Conservation (phyloP, 192 early-diverging fungal species). For the Dissophora globulifera region DNA sequence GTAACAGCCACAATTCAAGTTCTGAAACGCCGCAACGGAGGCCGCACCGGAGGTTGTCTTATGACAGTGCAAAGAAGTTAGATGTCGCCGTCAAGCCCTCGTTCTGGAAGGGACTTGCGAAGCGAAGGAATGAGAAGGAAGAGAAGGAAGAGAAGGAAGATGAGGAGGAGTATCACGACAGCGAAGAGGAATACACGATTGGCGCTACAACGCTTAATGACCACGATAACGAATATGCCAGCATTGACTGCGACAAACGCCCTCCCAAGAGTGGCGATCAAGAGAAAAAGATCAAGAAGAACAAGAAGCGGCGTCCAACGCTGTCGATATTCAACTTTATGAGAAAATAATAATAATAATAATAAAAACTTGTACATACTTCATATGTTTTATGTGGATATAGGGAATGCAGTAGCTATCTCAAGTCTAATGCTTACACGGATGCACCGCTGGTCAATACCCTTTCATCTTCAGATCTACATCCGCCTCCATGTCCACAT, state of each 20-base stretch:
- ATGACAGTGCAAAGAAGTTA: constrained; percentile 24
- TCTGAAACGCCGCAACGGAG: neutral
- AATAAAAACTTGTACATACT: too few relatives aligned
- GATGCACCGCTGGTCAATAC: too few relatives aligned
- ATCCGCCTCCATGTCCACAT: neutral
- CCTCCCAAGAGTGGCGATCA: neutral
- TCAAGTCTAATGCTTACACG: too few relatives aligned
- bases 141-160: constrained; percentile 4
- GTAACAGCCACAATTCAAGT: too few relatives aligned
- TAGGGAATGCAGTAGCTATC: too few relatives aligned
- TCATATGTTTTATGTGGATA: too few relatives aligned
- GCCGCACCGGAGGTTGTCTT: constrained; percentile 17
- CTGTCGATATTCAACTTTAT: constrained; percentile 21
- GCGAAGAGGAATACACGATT: neutral
- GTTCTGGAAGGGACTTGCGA: neutral
- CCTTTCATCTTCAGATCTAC: neutral
- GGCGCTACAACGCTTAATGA: neutral
- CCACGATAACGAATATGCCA: neutral
- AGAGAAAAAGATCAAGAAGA: constrained; percentile 5
- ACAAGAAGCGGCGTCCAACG: constrained; percentile 11
- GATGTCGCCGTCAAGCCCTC: neutral
- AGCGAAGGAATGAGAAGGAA: neutral
- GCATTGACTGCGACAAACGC: neutral
- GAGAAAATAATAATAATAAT: constrained; percentile 3
- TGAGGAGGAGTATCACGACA: constrained; percentile 3